Evolutionary conservation across 495 filamentous ascomycete genomes (phyloP), one percentile per base, ranked within the genome.

Genomic region (Penicillium alfredii): DNA sequence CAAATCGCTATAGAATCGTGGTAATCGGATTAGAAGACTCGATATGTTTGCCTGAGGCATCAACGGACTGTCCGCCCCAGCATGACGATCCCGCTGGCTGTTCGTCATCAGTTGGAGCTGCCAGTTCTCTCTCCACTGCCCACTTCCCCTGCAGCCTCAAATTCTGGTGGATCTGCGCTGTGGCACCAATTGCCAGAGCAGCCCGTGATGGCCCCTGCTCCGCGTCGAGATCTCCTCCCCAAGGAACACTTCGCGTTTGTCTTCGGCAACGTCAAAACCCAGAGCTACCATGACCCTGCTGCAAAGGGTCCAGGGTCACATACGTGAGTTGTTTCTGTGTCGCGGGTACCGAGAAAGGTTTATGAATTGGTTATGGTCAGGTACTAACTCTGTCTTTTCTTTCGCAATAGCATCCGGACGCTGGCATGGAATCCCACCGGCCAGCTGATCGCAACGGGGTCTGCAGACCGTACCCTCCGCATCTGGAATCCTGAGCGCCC

Each of bases 401-500:
- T 23, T 9, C 9, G 40, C 22, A 40, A 53, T 45, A 74, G 69
- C 23, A 73, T 81, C 34, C 79, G 84, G 21, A 81, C 84, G 10
- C 74, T 98, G 47, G 81, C 82, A 42, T 98, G 92, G 92, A 94
- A 88, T 47, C 82, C 88, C 4, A 71, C 85, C 0, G 89, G 93
- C 16, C 84, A 76, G 16, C 71, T 93, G 8, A 80, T 98, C 42
- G 92, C 93, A 1, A 89, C 88, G 2, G 93, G 87, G 24, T 77
- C 86, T 14, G 71, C 77, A 6, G 85, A 94, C 56, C 80, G 82
- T 35, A 87, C 86, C 8, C 60, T 97, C 17, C 80, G 88, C 30
- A 87, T 94, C 43, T 86, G 88, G 88, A 94, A 94, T 54, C 88
- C 86, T 0, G 89, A 95, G 40, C 84, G 86, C 49, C 75, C 81